A percentile compares a stretch with the other conserved stretches of the same genome.
phyloP scores from a whole-genome alignment of 1,139 yeast species.

The Kurtzmaniella quercitrusa region DNA sequence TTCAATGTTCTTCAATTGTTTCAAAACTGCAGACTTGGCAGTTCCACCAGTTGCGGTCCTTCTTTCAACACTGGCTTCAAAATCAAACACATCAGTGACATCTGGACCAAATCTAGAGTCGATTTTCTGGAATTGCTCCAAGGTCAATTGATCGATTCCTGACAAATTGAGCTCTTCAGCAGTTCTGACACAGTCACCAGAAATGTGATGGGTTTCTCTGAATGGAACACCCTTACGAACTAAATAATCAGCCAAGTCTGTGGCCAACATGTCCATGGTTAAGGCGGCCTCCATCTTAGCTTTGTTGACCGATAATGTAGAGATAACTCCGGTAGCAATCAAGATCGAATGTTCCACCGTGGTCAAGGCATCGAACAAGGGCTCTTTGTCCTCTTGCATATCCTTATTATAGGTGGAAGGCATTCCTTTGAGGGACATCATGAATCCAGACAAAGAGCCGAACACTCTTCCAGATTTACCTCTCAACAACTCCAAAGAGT shows the following conservation, averaged over 20 bases:
- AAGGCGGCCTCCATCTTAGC: constrained; percentile 80
- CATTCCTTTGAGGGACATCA: constrained; percentile 92
- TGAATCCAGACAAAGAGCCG: constrained; percentile 90
- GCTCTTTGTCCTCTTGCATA: constrained; percentile 98
- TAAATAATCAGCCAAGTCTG: constrained; percentile 95
- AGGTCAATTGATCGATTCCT: constrained; percentile 76
- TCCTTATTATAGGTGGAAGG: constrained; percentile 98
- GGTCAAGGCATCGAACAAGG: constrained; percentile 82
- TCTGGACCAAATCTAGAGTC: constrained; percentile 79
- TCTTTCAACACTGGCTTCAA: constrained; percentile 93
- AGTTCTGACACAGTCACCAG: constrained; percentile 91
- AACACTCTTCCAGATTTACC: constrained; percentile 98
- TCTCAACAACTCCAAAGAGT: constrained; percentile 86
- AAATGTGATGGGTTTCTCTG: constrained; percentile 97
- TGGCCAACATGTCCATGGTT: constrained; percentile 98
- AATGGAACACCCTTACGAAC: constrained; percentile 98
- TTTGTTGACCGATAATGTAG: constrained; percentile 71
- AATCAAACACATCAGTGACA: constrained; percentile 79
- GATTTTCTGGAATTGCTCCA: constrained; percentile 73
- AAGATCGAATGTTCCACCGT: constrained; percentile 91
- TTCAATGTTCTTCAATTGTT: constrained; percentile 56
- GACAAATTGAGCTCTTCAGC: constrained; percentile 76
- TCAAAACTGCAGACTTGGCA: constrained; percentile 80
- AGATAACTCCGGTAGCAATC: constrained; percentile 93
- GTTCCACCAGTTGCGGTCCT: constrained; percentile 97